phyloP scores from a whole-genome alignment of 805 yeast genomes.

The Danielozyma ontarioensis region DNA sequence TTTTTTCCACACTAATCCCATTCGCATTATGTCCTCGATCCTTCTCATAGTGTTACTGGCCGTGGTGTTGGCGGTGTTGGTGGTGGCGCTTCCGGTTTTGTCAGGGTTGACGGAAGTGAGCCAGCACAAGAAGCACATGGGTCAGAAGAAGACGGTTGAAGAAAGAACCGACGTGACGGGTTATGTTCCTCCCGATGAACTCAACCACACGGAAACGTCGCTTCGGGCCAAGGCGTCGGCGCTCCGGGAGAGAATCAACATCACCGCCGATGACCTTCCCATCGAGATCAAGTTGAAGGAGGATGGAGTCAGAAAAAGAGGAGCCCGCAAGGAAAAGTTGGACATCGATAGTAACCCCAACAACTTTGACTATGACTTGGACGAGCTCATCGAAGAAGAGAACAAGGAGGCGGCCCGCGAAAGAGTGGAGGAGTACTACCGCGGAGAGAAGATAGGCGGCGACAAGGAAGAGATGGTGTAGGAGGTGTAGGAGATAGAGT shows the following conservation, averaged over 20 bases:
- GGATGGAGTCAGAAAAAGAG: conserved; percentile 12
- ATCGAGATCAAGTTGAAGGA: conserved; percentile 26
- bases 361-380: conserved; percentile 40
- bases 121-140: neutral
- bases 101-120: conserved; percentile 44
- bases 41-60: conserved; percentile 16
- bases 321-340: conserved; percentile 27
- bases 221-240: conserved; percentile 14
- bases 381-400: conserved; percentile 37
- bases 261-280: conserved; percentile 35
- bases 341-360: conserved; percentile 35
- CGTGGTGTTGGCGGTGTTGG: conserved; percentile 34
- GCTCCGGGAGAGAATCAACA: conserved; percentile 23
- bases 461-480: neutral
- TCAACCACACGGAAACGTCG: conserved; percentile 9
- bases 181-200: conserved; percentile 39
- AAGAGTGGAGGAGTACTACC: neutral
- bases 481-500: neutral
- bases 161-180: conserved; percentile 17
- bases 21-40: no score
- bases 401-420: conserved; percentile 14
- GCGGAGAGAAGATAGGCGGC: neutral
- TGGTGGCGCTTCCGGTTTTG: conserved; percentile 43
- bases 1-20: no score
- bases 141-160: neutral